phyloP scores from a whole-genome alignment of 208 protist species.

The Trypanosoma boissoni region DNA sequence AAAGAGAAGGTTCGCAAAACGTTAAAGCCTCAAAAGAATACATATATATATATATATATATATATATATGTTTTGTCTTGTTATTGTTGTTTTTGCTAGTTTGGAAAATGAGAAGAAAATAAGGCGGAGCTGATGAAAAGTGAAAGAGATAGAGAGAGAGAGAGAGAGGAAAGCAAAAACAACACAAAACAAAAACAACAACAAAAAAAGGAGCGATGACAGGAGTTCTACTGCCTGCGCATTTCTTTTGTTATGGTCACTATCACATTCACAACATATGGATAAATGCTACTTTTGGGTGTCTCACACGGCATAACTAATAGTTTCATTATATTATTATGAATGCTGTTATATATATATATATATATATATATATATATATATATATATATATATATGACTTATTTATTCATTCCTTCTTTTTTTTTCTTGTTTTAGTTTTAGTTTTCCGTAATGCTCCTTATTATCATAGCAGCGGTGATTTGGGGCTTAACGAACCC shows the following conservation, averaged over 20 bases:
- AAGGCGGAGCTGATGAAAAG: too few relatives aligned
- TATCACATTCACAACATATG: too few relatives aligned
- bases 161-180: conserved; percentile 7
- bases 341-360: too few relatives aligned
- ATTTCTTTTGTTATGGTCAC: conserved; percentile 18
- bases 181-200: conserved; percentile 8
- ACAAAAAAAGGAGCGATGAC: background rate
- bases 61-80: conserved; percentile 12
- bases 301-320: too few relatives aligned
- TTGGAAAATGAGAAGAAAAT: too few relatives aligned
- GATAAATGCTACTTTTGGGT: too few relatives aligned
- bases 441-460: conserved; percentile 34
- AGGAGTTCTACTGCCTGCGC: background rate
- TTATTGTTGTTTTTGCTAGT: conserved; percentile 20
- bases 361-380: conserved; percentile 11
- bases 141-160: too few relatives aligned
- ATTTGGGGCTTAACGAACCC: conserved; percentile 87
- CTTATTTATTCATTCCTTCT: background rate
- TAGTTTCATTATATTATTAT: too few relatives aligned
- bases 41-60: too few relatives aligned
- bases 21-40: conserved; percentile 39
- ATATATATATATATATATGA: conserved; percentile 4
- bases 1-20: conserved; percentile 84
- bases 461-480: conserved; percentile 66
- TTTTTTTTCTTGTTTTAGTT: conserved; percentile 4